A percentile compares a stretch with the other conserved stretches of the same genome.
These are phyloP conservation scores for Hibiscus mutabilis DNA, from an alignment of 345 rosid species.

Conservation along the genomic window DNA sequence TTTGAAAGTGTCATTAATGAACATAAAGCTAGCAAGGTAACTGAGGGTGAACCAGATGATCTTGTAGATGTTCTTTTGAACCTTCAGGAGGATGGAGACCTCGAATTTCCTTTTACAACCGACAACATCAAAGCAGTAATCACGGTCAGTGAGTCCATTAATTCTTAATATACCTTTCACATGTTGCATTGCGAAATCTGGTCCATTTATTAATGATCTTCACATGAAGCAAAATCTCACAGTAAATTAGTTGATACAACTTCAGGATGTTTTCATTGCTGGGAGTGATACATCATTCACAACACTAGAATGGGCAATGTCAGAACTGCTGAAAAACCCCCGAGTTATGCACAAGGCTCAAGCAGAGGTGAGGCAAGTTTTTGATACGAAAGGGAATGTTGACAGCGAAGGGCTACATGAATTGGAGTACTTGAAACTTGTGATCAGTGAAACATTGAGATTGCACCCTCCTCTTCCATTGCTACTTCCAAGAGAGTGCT, in stretches of 20 bases:
- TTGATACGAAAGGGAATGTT: neutral
- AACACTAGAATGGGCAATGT: neutral
- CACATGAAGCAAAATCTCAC: no score
- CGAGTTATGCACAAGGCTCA: neutral
- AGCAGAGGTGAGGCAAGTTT: neutral
- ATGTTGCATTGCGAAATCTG: neutral
- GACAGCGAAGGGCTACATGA: neutral
- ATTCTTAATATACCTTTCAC: neutral
- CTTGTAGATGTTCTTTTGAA: slow-evolving; percentile 7
- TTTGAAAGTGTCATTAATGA: neutral
- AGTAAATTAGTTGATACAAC: neutral
- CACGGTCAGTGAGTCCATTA: neutral
- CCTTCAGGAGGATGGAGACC: neutral
- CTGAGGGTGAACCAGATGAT: neutral
- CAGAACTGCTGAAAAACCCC: neutral
- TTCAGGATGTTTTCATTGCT: neutral
- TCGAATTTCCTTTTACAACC: neutral
- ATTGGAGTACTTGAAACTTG: neutral
- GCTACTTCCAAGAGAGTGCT: slow-evolving; percentile 2
- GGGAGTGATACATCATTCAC: neutral
- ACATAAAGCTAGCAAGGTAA: neutral
- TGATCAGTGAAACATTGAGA: neutral
- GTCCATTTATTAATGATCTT: neutral
- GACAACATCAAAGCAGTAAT: slow-evolving; percentile 4
- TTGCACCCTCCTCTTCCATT: neutral